Base-by-base conservation (phyloP, 2,329 filamentous ascomycete genomes). In the Eurotiales sp. region DNA sequence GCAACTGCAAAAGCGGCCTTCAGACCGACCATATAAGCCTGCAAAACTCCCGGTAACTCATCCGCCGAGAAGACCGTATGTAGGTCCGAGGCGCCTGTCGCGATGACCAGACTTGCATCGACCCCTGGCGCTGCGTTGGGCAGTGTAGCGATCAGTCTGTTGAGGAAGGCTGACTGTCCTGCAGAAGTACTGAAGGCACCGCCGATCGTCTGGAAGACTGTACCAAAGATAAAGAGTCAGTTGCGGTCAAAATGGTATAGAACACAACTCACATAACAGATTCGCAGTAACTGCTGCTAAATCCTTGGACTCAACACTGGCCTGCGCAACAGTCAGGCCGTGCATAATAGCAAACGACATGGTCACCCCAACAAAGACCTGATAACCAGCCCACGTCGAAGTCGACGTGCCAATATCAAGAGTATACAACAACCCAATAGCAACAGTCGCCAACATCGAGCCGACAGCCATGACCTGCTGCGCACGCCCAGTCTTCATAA, bases 401-500 rank as follows among this genome's bases (percentile, higher is more conserved):
- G 50, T 19, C 17, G 40, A 30, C 8, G 59, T 62, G 30, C 53
- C 45, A 23, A 65, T 58, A 12, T 65, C 58, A 29, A 70, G 56
- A 1, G 64, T 69, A 54, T 62, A 67, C 47, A 69, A 51, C n/a
- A 71, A 55, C 8, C 66, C 67, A 11, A 53, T 45, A 8, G 58
- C 64, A 46, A 71, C 49, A 7, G 61, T 56, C 27, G 56, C 53
- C 19, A 70, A 23, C 12, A 56, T 56, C 4, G 60, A 56, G 2
- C 66, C 64, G 5, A 64, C 10, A 8, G 59, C 46, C 53, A 67
- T 57, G 17, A 65, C 37, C 14, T 61, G 64, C 12, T 57, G 54
- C 30, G 58, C 58, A 19, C 63, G 55, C 17, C 65, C 65, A 30
- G 55, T 58, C 39, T 55, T 52, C 3, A 58, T 58, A 17, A 69